Evolutionary conservation across 2,329 filamentous ascomycete genomes (phyloP), one percentile per base, ranked within the genome.

Genomic region (Gyromitra esculenta): DNA sequence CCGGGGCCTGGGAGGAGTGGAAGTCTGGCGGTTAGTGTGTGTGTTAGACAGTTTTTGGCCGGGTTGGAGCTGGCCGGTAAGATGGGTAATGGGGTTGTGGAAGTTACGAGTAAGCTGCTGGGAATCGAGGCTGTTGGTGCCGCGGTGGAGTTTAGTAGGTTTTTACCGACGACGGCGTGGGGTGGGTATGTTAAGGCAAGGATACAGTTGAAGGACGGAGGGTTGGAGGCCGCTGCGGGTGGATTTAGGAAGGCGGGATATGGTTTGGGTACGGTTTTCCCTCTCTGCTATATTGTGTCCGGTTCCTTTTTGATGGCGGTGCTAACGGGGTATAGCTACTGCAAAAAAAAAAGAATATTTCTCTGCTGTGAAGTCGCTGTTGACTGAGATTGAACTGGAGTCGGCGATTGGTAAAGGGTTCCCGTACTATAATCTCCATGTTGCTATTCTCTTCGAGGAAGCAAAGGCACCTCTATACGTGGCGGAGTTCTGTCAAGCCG

Each of bases 181-280:
- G 85, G 87, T 13, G 87, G 85, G 5, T 99, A 99, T 82, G 88
- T 98, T 3, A 93, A 94, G 83, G 96, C 92, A 1, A 90, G 96
- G 39, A 87, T 97, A 63, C 88, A 89, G 79, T 85, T 98, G 43
- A 89, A 90, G 4, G 88, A 91, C 78, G 91, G 91, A 69, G 91
- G 97, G 81, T 90, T 90, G 82, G 88, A 89, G 74, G 86, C 89
- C 50, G 95, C 96, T 70, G 89, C 92, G 37, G 85, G 88, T 37
- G 89, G 89, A 81, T 97, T 99, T 84, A 90, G 90, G 80, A 95
- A 91, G 82, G 92, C 94, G 76, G 92, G 93, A 21, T 91, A 92
- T 81, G 91, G 91, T 72, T 89, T 97, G 83, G 91, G 93, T 94
- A 88, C 85, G 91, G 87, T 68, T 50, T n/a, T 39, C 18, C 31